phyloP scores from a whole-genome alignment of 2,329 filamentous ascomycete genomes.

The Grosmannia clavigera region DNA sequence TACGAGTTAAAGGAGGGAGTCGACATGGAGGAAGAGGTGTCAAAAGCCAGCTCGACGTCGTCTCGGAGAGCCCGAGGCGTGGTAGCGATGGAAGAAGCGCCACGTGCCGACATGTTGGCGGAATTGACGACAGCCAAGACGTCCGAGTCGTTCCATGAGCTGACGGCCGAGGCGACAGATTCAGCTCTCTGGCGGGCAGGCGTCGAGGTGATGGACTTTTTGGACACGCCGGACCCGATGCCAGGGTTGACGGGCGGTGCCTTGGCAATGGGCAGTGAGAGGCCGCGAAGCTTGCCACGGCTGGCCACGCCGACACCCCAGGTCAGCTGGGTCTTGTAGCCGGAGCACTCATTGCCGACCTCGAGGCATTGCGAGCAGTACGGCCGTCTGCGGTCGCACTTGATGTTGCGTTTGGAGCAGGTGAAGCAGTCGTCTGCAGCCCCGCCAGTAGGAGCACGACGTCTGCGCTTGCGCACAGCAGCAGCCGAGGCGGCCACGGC shows the following conservation, averaged over 20 bases:
- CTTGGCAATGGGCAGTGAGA: constrained; percentile 62
- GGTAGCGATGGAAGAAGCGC: constrained; percentile 10
- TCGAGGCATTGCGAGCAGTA: constrained; percentile 95
- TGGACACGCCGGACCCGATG: constrained; percentile 20
- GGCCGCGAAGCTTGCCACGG: constrained; percentile 81
- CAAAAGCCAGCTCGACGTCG: constrained; percentile 23
- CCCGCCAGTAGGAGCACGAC: constrained; percentile 77
- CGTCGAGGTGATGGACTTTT: constrained; percentile 29
- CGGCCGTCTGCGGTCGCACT: constrained; percentile 82
- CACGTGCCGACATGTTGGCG: background rate
- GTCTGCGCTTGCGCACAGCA: constrained; percentile 56
- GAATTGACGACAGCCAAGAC: constrained; percentile 13
- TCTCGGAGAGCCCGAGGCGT: constrained; percentile 20
- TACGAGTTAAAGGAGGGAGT: constrained; percentile 25
- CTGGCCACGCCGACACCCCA: constrained; percentile 96
- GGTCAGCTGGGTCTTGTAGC: constrained; percentile 92
- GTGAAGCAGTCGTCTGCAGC: constrained; percentile 93
- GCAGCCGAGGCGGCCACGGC: constrained; percentile 21
- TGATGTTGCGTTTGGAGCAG: constrained; percentile 69
- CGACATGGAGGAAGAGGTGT: constrained; percentile 32
- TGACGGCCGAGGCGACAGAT: constrained; percentile 23
- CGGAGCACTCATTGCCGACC: constrained; percentile 81
- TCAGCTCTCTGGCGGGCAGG: constrained; percentile 25
- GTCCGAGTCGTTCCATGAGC: constrained; percentile 27
- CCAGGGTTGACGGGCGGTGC: constrained; percentile 37